phyloP scores from a whole-genome alignment of 2,329 filamentous ascomycete species.

The Xylariomycetidae sp. region DNA sequence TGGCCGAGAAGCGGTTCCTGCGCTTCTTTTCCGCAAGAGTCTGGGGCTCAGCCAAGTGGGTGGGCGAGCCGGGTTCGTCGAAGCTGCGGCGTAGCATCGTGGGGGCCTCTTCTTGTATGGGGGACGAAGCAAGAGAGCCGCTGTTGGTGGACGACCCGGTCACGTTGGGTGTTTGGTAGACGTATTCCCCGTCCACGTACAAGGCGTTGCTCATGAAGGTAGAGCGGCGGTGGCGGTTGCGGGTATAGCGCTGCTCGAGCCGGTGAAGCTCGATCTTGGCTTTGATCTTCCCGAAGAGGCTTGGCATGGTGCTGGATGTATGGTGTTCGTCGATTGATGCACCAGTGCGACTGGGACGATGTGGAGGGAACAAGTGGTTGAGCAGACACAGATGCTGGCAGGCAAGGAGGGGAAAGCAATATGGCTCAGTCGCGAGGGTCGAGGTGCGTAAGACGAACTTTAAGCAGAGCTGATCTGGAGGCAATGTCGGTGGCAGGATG shows the following conservation, averaged over 20 bases:
- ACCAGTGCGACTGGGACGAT: too few relatives aligned
- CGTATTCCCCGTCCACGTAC: constrained; percentile 94
- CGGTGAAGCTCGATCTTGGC: constrained; percentile 84
- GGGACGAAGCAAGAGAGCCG: constrained; percentile 14
- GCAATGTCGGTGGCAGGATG: too few relatives aligned
- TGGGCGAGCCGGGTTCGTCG: constrained; percentile 21
- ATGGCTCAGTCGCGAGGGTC: too few relatives aligned
- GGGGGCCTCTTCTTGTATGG: constrained; percentile 12
- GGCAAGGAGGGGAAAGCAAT: too few relatives aligned
- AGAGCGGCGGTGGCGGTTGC: constrained; percentile 76
- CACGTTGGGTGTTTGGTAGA: constrained; percentile 63
- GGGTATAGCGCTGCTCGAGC: constrained; percentile 91
- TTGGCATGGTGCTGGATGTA: constrained; percentile 28
- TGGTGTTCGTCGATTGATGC: neutral
- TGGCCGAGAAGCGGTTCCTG: constrained; percentile 50
- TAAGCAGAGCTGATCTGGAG: too few relatives aligned
- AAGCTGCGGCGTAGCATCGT: constrained; percentile 22
- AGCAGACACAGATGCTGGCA: too few relatives aligned
- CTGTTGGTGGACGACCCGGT: constrained; percentile 50
- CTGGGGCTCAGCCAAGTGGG: constrained; percentile 23
- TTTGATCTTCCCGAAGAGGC: constrained; percentile 54
- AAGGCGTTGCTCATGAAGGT: constrained; percentile 84
- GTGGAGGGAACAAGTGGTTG: too few relatives aligned
- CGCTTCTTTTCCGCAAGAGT: constrained; percentile 37
- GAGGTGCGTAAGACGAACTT: too few relatives aligned